Evolutionary conservation across 805 yeast genomes (phyloP), one percentile per base, ranked within the genome.

Genomic region (Candida tammaniensis): DNA sequence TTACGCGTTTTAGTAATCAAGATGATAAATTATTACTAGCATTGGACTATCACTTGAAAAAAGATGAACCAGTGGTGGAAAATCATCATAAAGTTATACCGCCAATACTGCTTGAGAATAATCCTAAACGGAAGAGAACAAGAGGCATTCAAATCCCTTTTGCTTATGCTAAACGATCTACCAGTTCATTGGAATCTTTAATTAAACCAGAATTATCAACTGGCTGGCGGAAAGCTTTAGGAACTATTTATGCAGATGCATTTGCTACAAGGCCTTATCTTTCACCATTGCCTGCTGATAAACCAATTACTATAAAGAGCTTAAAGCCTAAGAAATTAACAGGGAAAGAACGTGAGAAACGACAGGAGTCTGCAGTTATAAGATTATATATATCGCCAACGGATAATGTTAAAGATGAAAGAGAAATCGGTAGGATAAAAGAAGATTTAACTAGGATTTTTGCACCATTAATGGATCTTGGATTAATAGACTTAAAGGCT

Each of bases 391-490:
- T 63, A 2, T 23, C 35, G 2, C 48, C 52, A 3, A 24, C 31
- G 9, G 36, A 20, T 19, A 45, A 46, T 8, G 39, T 36, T 1
- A 46, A 55, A 10, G 45, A 40, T n/a, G 60, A 53, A 9, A 44
- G 83, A 39, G 95, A 86, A 51, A 64, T 89, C 19, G 97, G 93
- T 0, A 72, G 95, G 44, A 52, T 86, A 1, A 80, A 86, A 0
- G 88, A 82, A 43, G 83, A 77, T 31, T 64, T 77, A 19, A 87
- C 95, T 0, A 58, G 72, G 4, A 70, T 80, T 8, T 51, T 89
- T 7, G 72, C 80, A 3, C 87, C 94, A 0, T 63, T 88, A 20
- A 36, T 85, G 2, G 84, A 76, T 35, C 55, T 73, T 7, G 64
- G 68, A 6, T 64, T 78, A 3, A 73, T 83, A 24, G 50, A 52